Conservation (phyloP, 2,329 filamentous ascomycete species). For the Aspergillus transmontanensis region DNA sequence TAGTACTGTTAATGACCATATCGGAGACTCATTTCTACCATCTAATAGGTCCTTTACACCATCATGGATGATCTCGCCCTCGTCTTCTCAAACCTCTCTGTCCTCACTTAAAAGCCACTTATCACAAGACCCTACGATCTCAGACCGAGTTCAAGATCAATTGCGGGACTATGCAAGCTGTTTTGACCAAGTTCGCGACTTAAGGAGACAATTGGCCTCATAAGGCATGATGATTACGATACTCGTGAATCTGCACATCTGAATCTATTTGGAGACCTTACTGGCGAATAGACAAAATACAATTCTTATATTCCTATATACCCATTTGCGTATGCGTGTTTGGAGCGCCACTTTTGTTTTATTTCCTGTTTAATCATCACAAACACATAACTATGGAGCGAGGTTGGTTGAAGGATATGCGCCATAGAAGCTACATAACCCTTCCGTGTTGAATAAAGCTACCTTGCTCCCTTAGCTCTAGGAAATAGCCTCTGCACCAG, state of each 20-base stretch:
- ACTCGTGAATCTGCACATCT: not conserved
- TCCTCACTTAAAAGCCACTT: constrained; percentile 72
- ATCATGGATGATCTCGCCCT: constrained; percentile 50
- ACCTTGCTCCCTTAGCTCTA: not conserved
- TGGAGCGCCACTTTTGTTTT: not conserved
- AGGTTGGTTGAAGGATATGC: not conserved
- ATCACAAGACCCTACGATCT: constrained; percentile 58
- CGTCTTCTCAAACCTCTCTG: constrained; percentile 81
- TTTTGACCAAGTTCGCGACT: constrained; percentile 75
- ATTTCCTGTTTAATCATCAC: not conserved
- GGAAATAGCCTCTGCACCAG: not conserved
- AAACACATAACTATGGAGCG: not conserved
- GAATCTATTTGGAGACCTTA: not conserved
- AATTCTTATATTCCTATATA: not conserved
- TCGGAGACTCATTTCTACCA: constrained; percentile 17
- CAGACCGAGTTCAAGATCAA: constrained; percentile 76
- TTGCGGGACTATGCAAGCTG: constrained; percentile 83
- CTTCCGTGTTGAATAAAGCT: not conserved
- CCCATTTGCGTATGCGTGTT: not conserved
- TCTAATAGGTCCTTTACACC: constrained; percentile 7
- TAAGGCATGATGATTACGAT: constrained; percentile 12
- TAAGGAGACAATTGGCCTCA: constrained; percentile 43
- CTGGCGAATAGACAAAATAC: not conserved
- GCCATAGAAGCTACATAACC: not conserved
- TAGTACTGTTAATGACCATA: constrained; percentile 10